phyloP scores from a whole-genome alignment of 2,329 filamentous ascomycete genomes.

The Elsinoe fawcettii region DNA sequence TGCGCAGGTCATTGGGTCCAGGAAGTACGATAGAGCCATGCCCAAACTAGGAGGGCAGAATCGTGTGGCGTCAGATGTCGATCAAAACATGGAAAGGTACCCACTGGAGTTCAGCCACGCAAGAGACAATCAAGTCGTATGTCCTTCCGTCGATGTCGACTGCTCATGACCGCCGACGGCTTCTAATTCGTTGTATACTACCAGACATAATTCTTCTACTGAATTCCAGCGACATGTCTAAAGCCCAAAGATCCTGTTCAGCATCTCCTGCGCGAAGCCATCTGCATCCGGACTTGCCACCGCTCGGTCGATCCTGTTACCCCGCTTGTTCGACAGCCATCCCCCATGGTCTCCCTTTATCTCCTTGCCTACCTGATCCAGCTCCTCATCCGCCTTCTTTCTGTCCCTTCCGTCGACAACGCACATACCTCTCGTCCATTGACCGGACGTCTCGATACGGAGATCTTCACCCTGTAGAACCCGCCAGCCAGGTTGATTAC shows the following conservation, averaged over 20 bases:
- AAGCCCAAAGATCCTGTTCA: slow-evolving; percentile 24
- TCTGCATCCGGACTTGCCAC: slow-evolving; percentile 60
- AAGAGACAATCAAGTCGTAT: too few species aligned
- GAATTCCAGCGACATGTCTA: neutral
- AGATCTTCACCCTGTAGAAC: slow-evolving; percentile 61
- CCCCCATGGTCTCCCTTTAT: slow-evolving; percentile 60
- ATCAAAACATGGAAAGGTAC: too few species aligned
- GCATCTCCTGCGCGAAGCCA: slow-evolving; percentile 28
- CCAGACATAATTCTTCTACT: too few species aligned
- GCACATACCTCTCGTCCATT: slow-evolving; percentile 93
- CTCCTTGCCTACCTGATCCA: slow-evolving; percentile 31
- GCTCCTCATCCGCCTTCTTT: slow-evolving; percentile 40
- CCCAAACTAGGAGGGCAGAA: too few species aligned
- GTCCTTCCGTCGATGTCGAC: too few species aligned
- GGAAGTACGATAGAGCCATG: too few species aligned
- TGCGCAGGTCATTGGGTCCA: too few species aligned
- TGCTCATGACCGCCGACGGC: too few species aligned
- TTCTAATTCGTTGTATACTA: neutral
- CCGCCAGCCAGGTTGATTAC: slow-evolving; percentile 28
- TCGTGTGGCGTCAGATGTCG: too few species aligned
- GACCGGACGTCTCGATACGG: slow-evolving; percentile 77
- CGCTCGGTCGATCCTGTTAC: slow-evolving; percentile 74
- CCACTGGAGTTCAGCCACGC: too few species aligned
- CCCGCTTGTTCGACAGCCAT: slow-evolving; percentile 67
- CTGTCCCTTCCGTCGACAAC: slow-evolving; percentile 66